These are phyloP conservation scores for Fusarium sp. DNA, from an alignment of 2,329 filamentous ascomycete genomes.

Conservation along the genomic window DNA sequence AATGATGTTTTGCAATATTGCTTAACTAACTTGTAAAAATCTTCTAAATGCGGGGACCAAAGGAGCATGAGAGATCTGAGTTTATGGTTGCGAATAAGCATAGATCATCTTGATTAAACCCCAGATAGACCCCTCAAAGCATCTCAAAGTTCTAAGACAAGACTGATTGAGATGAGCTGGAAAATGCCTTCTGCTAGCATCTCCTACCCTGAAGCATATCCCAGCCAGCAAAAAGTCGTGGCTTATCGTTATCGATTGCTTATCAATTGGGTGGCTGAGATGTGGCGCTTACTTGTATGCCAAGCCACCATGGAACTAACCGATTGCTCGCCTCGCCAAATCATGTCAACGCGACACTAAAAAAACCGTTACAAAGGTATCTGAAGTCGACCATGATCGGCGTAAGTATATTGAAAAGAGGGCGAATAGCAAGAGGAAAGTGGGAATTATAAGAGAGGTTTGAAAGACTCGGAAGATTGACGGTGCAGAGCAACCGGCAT, in stretches of 20 bases:
- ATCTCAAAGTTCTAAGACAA: neutral
- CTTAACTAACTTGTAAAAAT: rapidly evolving
- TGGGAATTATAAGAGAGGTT: rapidly evolving
- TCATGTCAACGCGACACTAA: neutral
- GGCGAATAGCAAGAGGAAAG: rapidly evolving
- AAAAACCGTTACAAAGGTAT: too few species aligned
- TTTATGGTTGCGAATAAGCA: neutral
- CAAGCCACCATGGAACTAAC: neutral
- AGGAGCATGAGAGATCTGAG: too few species aligned
- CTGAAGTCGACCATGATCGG: rapidly evolving
- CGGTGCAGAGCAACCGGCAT: neutral
- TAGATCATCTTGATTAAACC: rapidly evolving
- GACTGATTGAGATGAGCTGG: neutral
- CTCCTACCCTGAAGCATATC: neutral
- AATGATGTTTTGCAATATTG: rapidly evolving
- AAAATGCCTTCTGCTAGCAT: neutral
- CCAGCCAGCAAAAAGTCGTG: neutral
- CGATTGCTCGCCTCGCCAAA: rapidly evolving
- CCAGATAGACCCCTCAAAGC: neutral
- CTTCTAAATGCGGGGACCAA: too few species aligned
- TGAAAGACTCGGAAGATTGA: neutral
- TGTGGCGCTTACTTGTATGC: neutral
- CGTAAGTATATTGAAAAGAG: rapidly evolving
- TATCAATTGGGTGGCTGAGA: neutral
- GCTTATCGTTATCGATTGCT: neutral